These are phyloP conservation scores for Amanita molliuscula DNA, from an alignment of 768 basidiomycete genomes.

Conservation along the genomic window DNA sequence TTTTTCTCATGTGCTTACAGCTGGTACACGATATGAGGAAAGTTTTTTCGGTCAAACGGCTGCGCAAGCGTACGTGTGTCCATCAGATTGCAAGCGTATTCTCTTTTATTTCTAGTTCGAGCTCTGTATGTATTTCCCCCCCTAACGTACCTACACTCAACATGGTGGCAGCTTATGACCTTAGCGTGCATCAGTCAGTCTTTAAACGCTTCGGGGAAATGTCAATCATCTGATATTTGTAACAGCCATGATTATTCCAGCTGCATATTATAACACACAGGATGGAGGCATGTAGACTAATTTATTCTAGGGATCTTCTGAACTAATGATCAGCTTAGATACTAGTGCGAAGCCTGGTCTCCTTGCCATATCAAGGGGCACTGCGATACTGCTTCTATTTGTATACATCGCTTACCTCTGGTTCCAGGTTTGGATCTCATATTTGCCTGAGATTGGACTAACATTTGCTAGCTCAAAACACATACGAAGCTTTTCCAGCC, in stretches of 20 bases:
- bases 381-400: constrained; percentile 60
- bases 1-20: constrained; percentile 20
- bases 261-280: constrained; percentile 57
- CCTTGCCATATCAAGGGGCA: constrained; percentile 46
- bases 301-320: constrained; percentile 10
- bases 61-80: constrained; percentile 65
- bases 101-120: constrained; percentile 24
- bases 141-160: background rate
- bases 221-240: background rate
- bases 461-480: constrained; percentile 46
- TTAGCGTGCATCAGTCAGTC: constrained; percentile 71
- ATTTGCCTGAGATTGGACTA: background rate
- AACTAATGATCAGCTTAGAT: constrained; percentile 11
- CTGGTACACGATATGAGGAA: constrained; percentile 56
- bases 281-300: constrained; percentile 4
- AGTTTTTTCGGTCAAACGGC: constrained; percentile 74
- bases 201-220: background rate
- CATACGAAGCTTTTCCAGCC: constrained; percentile 46
- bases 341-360: constrained; percentile 35
- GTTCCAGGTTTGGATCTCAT: constrained; percentile 46
- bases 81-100: constrained; percentile 3
- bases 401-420: constrained; percentile 68
- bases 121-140: constrained; percentile 26
- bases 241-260: constrained; percentile 77
- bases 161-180: constrained; percentile 55